Evolutionary conservation across 2,329 filamentous ascomycete species (phyloP).

Genomic region (Aschersonia sp.): DNA sequence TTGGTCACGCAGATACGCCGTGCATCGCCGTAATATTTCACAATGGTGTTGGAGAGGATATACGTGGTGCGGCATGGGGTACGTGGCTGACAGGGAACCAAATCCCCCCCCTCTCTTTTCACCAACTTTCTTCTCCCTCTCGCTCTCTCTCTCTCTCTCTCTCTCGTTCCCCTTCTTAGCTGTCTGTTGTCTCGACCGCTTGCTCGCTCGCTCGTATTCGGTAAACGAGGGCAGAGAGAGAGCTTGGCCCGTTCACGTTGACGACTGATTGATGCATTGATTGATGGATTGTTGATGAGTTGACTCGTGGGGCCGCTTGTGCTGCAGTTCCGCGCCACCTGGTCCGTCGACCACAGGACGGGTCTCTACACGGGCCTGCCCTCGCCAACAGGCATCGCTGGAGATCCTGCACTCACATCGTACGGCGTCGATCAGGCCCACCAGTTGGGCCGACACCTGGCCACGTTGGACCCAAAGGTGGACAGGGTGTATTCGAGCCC

Average conservation of each 20-base stretch:
- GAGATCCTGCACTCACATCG: conserved; percentile 74
- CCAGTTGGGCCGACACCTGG: conserved; percentile 56
- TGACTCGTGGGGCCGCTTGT: conserved; percentile 1
- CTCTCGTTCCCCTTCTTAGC: conserved; percentile 1
- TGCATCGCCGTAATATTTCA: neutral
- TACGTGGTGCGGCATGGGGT: conserved; percentile 65
- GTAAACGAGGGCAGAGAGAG: too few species aligned
- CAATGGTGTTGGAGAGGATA: conserved; percentile 54
- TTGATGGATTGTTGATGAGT: too few species aligned
- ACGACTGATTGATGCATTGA: conserved; percentile 3
- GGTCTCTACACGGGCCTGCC: conserved; percentile 63
- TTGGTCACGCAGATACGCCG: too few species aligned
- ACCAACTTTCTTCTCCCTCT: neutral
- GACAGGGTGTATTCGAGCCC: conserved; percentile 71
- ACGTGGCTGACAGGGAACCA: conserved; percentile 19
- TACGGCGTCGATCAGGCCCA: conserved; percentile 74
- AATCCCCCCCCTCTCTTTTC: neutral
- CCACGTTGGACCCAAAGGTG: conserved; percentile 47
- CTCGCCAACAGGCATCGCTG: conserved; percentile 76
- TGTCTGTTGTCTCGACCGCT: conserved; percentile 1
- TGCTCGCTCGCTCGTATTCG: neutral
- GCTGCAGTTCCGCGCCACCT: conserved; percentile 72
- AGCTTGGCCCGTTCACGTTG: too few species aligned
- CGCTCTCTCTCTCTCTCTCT: neutral
- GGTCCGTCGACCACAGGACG: conserved; percentile 68